Evolutionary conservation across 2,329 filamentous ascomycete species (phyloP).

Genomic region (Hymenoscyphus infarciens): DNA sequence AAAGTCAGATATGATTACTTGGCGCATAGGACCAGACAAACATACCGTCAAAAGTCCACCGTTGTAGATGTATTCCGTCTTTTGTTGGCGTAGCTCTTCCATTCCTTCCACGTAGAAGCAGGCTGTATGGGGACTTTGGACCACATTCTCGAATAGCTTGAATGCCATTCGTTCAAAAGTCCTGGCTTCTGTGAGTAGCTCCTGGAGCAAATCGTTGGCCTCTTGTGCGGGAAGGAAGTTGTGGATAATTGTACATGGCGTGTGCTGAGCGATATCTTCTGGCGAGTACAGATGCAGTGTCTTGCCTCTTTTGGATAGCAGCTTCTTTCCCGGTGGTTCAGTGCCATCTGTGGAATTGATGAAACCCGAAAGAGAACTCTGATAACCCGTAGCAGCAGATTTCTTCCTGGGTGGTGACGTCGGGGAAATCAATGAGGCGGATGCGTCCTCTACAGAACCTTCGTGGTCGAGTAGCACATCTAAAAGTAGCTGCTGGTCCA

Average conservation of each 20-base stretch:
- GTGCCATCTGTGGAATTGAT: slow-evolving; percentile 10
- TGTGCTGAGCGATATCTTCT: slow-evolving; percentile 74
- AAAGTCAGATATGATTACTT: background rate
- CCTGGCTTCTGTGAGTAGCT: slow-evolving; percentile 70
- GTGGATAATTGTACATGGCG: slow-evolving; percentile 87
- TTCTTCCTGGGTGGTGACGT: slow-evolving; percentile 29
- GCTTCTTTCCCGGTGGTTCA: slow-evolving; percentile 38
- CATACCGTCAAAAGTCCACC: slow-evolving; percentile 65
- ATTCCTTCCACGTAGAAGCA: slow-evolving; percentile 77
- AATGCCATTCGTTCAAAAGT: slow-evolving; percentile 71
- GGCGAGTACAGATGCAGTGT: slow-evolving; percentile 83
- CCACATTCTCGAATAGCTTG: slow-evolving; percentile 83
- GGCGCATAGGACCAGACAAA: slow-evolving; percentile 7
- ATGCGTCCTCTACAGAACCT: slow-evolving; percentile 68
- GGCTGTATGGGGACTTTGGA: slow-evolving; percentile 79
- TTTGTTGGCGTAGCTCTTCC: slow-evolving; percentile 66
- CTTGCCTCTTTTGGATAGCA: slow-evolving; percentile 69
- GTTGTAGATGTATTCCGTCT: slow-evolving; percentile 81
- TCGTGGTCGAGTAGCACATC: slow-evolving; percentile 75
- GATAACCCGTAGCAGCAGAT: slow-evolving; percentile 44
- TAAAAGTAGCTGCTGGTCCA: slow-evolving; percentile 65
- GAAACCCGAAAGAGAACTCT: slow-evolving; percentile 61
- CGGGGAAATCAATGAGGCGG: slow-evolving; percentile 47
- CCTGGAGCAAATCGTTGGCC: slow-evolving; percentile 69
- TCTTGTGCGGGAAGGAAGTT: slow-evolving; percentile 74